Base-by-base conservation (phyloP, 1,139 yeast species). In the Debaryomyces sp. region DNA sequence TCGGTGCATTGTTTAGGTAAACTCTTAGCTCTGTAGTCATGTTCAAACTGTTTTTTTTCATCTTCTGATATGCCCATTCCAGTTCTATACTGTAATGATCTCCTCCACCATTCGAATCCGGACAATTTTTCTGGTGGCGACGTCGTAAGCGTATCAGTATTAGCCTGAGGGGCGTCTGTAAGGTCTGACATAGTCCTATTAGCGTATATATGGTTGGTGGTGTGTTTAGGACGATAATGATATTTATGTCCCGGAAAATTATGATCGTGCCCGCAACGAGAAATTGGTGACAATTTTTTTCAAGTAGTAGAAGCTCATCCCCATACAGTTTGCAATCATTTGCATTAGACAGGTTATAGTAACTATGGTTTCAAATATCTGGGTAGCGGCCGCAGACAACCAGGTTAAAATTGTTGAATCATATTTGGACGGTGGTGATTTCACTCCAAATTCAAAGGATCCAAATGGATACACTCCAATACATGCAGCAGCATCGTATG, bases 401-500 rank as follows among this genome's bases (percentile, higher is more conserved):
- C 82, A 86, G 54, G 55, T 78, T 2, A 78, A 74, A 4, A 63
- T 76, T 9, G 97, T 94, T 12, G 79, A 82, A 54, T 61, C 75
- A 9, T 73, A 76, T 50, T 68, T 94, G 12, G 70, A 68, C 5
- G 63, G 78, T 0, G 87, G 86, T 0, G 62, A 70, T 12, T 77
- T 75, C 53, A 75, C 84, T 1, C 81, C 97, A 2, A 86, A 89
- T 61, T 79, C 86, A 17, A 83, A 86, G 56, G 99, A 94, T 64
- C 87, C 90, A 1, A 90, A 91, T 60, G 99, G 99, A 0, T 94
- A 94, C 67, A 92, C 98, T 0, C 96, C 98, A 10, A 78, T 94
- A 26, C 99, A 94, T 66, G 99, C 99, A 0, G 97, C 98, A 3
- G 96, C 96, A 4, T 87, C 97, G 1, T 94, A 94, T 64, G 95